Base-by-base conservation (phyloP, 1,284 basidiomycete species). In the Sporisorium sorghi region DNA sequence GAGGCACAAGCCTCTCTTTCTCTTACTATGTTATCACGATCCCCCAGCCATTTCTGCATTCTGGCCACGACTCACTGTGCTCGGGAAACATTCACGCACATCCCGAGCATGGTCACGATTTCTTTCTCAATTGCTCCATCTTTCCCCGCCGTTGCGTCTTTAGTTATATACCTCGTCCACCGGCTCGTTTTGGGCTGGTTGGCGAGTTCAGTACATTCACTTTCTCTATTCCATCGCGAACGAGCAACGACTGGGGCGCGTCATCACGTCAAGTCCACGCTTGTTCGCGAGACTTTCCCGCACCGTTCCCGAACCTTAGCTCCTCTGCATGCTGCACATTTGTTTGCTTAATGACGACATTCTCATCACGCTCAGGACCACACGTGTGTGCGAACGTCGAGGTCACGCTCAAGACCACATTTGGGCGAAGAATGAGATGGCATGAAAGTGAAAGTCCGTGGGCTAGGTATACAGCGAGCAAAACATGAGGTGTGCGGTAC, bases 21-120 rank as follows among this genome's bases (percentile, higher is more conserved):
- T 21, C 19, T 23, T 37, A 39, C 43, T 40, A 54, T n/a, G n/a
- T n/a, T 28, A 19, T n/a, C 17, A 37, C 17, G 15, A 37, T 4
- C 11, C 37, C 14, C 37, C 10, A n/a, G 37, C 37, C 37, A 19
- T 40, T n/a, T 19, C 37, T n/a, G n/a, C 37, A n/a, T 9, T 40
- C 8, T 1, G 14, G 37, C 12, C n/a, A 28, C 35, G 37, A 55
- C 32, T 32, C 15, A 15, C 28, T 14, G 2, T 15, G 14, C 23
- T 35, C 35, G 24, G 23, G 24, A 17, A 35, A n/a, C 23, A 62
- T 64, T 58, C 62, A 64, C 62, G 62, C 32, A 52, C 55, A 26
- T 15, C 30, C 19, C 28, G 19, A 40, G 37, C 37, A 40, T 40
- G 37, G 37, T 3, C 37, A 40, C 14, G 37, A n/a, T 9, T 19